Base-by-base conservation (phyloP, 2,329 filamentous ascomycete genomes). In the Paraphoma sp. region DNA sequence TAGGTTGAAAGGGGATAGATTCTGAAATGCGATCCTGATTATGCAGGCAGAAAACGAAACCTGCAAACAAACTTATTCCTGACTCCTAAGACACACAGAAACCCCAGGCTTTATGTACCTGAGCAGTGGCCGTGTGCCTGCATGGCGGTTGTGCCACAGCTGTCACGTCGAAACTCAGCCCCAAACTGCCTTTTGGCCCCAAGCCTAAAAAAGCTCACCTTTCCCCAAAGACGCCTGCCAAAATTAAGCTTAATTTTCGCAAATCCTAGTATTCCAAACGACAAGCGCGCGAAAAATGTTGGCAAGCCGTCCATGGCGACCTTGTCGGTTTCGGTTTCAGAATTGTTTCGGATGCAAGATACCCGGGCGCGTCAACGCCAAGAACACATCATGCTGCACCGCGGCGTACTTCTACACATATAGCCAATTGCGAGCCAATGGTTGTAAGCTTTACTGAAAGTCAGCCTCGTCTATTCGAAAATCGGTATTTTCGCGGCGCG, bases 281-380 rank as follows among this genome's bases (percentile, higher is more conserved):
- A 54, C 48, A 61, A 59, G 60, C 62, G 66, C 64, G 43, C 47
- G 53, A 57, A 50, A 56, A 57, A 36, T 45, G 48, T 12, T 49
- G 16, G 28, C 33, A 17, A 18, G 45, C 8, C 55, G 49, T 57
- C 10, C 54, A 50, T 54, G 52, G 56, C 44, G 53, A 51, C 48
- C 62, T 60, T 67, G 67, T 65, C 62, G 45, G 57, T 60, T 62
- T 62, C 60, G 54, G 67, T 68, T 68, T 69, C 67, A 69, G 53
- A 11, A 10, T 42, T 45, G 61, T 63, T 63, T 68, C 67, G 64
- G 65, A 51, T 57, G 53, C 36, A 23, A 43, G 46, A 38, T 38
- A 56, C 47, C 64, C 65, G 63, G 54, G 57, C 57, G 65, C 55
- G 54, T 63, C 46, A 46, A 17, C 36, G 14, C 30, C 33, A 18